Evolutionary conservation across 306 rosid species (phyloP).

Genomic region (Prunus kanzakura): DNA sequence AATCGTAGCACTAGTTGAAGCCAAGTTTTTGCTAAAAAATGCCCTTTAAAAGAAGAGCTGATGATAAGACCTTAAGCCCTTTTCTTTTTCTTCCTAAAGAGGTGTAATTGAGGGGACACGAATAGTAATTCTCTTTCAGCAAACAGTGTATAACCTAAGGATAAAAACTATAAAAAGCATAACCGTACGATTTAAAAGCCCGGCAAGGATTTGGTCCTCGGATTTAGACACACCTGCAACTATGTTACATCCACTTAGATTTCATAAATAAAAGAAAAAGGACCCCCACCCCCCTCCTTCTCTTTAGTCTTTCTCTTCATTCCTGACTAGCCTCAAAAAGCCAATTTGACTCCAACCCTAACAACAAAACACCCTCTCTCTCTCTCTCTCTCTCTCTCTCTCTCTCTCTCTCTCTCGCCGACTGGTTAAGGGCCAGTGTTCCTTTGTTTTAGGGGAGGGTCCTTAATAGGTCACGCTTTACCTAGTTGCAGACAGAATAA

Average conservation of each 20-base stretch:
- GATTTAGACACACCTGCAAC: conserved; percentile 46
- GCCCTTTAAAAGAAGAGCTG: conserved; percentile 68
- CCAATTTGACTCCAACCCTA: conserved; percentile 25
- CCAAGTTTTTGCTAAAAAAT: neutral
- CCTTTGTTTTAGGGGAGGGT: conserved; percentile 14
- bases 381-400: conserved; percentile 25
- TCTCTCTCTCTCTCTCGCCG: conserved; percentile 34
- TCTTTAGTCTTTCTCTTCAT: conserved; percentile 1
- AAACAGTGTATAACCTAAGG: conserved; percentile 40
- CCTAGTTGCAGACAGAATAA: no score
- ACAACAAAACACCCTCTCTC: neutral
- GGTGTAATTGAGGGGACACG: conserved; percentile 26
- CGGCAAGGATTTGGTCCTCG: conserved; percentile 50
- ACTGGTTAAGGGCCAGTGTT: conserved; percentile 21
- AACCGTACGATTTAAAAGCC: conserved; percentile 58
- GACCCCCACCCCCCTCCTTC: conserved; percentile 38
- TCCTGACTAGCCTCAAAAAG: conserved; percentile 8
- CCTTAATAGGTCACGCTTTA: neutral
- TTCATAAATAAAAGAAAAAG: conserved; percentile 35
- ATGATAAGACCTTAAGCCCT: conserved; percentile 26
- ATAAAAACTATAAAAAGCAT: conserved; percentile 44
- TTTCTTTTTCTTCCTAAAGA: conserved; percentile 36
- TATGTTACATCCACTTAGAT: conserved; percentile 52
- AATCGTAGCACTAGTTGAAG: neutral
- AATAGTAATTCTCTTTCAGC: conserved; percentile 36